Evolutionary conservation across 1,284 basidiomycete genomes (phyloP).

Genomic region (Agaricales sp.): DNA sequence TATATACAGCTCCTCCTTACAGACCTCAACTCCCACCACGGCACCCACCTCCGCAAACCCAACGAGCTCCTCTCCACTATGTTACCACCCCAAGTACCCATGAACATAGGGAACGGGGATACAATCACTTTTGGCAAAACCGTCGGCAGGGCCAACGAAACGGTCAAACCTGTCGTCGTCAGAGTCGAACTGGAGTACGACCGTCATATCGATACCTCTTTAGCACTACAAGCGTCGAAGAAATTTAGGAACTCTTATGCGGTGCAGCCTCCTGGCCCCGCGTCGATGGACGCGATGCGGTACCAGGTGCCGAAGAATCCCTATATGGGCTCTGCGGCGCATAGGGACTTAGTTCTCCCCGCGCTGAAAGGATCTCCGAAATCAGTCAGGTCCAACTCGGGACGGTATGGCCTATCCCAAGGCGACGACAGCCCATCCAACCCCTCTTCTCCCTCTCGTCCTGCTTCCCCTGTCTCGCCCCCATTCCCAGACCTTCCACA

Average conservation of each 20-base stretch:
- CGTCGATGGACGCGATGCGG: too few species aligned
- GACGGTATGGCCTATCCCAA: conserved; percentile 3
- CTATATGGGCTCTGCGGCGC: too few species aligned
- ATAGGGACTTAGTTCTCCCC: too few species aligned
- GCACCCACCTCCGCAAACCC: conserved; percentile 44
- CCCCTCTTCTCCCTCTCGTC: conserved; percentile 17
- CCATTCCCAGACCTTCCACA: conserved; percentile 12
- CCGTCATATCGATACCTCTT: too few species aligned
- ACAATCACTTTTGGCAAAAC: conserved; percentile 62
- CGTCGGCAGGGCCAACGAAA: conserved; percentile 46
- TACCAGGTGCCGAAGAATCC: too few species aligned
- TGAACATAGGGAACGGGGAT: conserved; percentile 49
- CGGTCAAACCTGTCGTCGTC: conserved; percentile 49
- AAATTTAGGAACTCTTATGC: too few species aligned
- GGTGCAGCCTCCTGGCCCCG: too few species aligned
- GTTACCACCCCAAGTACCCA: conserved; percentile 36
- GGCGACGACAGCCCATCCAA: conserved; percentile 15
- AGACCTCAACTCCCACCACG: conserved; percentile 53
- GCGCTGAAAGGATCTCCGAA: too few species aligned
- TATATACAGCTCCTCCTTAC: conserved; percentile 24
- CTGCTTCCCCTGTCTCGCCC: conserved; percentile 11
- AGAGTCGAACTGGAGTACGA: conserved; percentile 43
- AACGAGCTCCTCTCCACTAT: conserved; percentile 30
- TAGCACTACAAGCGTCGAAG: too few species aligned
- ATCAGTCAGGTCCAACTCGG: neutral